A percentile compares a stretch with the other conserved stretches of the same genome.
Conservation (phyloP, 2,329 filamentous ascomycete genomes). For the Aureobasidium melanogenum region DNA sequence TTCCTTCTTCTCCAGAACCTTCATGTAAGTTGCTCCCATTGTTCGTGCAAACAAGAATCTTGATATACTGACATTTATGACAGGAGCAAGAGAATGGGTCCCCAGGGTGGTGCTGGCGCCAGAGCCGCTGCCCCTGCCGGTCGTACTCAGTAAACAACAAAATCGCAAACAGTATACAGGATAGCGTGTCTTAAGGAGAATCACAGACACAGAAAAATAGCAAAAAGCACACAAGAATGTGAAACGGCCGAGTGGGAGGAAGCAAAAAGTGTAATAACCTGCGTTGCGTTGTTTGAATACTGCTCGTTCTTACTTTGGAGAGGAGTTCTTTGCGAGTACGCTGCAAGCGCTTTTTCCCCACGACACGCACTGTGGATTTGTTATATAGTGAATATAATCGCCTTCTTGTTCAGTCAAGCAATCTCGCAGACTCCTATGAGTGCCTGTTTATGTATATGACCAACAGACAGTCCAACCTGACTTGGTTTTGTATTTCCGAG, state of each 20-base stretch:
- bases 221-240: not conserved
- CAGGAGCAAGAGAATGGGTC: conserved; percentile 14
- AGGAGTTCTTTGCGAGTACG: not conserved
- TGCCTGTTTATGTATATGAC: not conserved
- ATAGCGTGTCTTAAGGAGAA: not conserved
- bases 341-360: not conserved
- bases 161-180: not conserved
- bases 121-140: conserved; percentile 1
- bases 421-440: not conserved
- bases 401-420: not conserved
- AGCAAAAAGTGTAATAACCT: conserved; percentile 5
- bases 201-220: not conserved
- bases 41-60: not conserved
- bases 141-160: conserved; percentile 4
- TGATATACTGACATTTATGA: not conserved
- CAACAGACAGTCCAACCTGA: no score
- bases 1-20: conserved; percentile 61
- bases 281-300: not conserved
- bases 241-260: not conserved
- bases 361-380: not conserved
- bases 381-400: not conserved
- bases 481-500: no score
- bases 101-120: conserved; percentile 1
- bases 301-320: not conserved
- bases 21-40: conserved; percentile 55